Evolutionary conservation across 2,329 filamentous ascomycete genomes (phyloP), one percentile per base, ranked within the genome.

Genomic region (Hymenoscyphus repandus): DNA sequence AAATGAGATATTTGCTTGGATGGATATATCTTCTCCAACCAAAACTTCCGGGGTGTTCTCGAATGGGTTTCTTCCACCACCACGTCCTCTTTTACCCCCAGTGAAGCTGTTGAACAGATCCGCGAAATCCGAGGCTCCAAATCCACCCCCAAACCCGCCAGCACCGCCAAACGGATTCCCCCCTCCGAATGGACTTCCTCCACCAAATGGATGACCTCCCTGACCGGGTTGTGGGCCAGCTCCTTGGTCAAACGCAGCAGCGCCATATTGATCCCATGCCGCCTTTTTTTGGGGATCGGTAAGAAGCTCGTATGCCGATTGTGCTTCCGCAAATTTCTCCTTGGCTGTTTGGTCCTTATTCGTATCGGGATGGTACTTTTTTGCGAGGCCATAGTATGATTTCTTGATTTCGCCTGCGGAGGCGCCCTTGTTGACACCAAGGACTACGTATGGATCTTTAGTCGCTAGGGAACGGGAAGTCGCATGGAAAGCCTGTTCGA

Each of bases 301-400:
- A 6, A 99, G 76, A 38, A 96, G 77, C 69, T 99, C 93, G 71
- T 99, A 99, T 20, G 93, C 90, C 31, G 87, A 82, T 69, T 99
- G 93, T 49, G 95, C 89, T 61, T 96, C 92, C 57, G 85, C 80
- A 64, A 99, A 99, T 64, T 88, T 92, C 63, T 97, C 93, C 68
- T 97, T 97, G 33, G 93, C 91, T n/a, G 75, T 79, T 2, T 88
- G 70, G 61, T 97, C 93, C 69, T 97, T 97, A 76, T 97, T 99
- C 33, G 93, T 97, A 68, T 99, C 93, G 7, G 93, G 93, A 64
- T 99, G 93, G 68, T 83, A 99, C 66, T 97, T 99, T 72, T 99
- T 99, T 17, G 93, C 93, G 52, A 97, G 76, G 45, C 91, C 89
- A 68, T 99, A 99, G 74, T 99, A 99, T 2, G 93, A 91, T 70